A percentile compares a stretch with the other conserved stretches of the same genome.
These are phyloP conservation scores for Hypoxylon sp. DNA, from an alignment of 2,329 filamentous ascomycete species.

Conservation along the genomic window DNA sequence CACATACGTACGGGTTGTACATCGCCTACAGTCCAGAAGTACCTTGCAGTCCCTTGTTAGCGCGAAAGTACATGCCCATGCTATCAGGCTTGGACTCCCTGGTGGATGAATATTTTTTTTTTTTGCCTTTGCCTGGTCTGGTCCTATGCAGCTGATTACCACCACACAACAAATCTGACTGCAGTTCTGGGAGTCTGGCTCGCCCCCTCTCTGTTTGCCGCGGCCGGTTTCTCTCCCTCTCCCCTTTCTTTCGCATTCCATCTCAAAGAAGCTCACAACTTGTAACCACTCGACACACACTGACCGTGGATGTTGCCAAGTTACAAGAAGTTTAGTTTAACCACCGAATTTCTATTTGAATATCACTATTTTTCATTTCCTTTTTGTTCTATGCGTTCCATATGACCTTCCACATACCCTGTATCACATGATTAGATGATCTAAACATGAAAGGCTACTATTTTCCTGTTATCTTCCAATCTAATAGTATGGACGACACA, in stretches of 20 bases:
- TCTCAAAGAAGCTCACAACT: conserved; percentile 15
- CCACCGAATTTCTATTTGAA: not conserved
- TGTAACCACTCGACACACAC: conserved; percentile 15
- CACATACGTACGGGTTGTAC: conserved; percentile 18
- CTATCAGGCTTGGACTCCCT: conserved; percentile 34
- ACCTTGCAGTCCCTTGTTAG: conserved; percentile 52
- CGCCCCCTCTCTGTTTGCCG: conserved; percentile 44
- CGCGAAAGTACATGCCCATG: conserved; percentile 46
- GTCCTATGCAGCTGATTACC: conserved; percentile 53
- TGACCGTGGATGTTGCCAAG: not conserved
- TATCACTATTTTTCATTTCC: not conserved
- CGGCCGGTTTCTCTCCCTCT: conserved; percentile 44
- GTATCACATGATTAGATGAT: no score
- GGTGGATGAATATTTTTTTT: conserved; percentile 46
- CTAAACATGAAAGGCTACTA: no score
- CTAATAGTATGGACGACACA: conserved; percentile 18
- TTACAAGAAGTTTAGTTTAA: conserved; percentile 9
- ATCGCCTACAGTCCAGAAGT: conserved; percentile 36
- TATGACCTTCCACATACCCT: not conserved
- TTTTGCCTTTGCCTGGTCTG: conserved; percentile 49
- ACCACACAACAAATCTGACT: conserved; percentile 45
- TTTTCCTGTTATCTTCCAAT: no score
- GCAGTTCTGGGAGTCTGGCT: conserved; percentile 49
- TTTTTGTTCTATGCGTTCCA: conserved; percentile 3
- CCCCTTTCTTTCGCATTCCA: conserved; percentile 37